phyloP scores from a whole-genome alignment of 106 monocot genomes.

The Dactylorhiza incarnata region DNA sequence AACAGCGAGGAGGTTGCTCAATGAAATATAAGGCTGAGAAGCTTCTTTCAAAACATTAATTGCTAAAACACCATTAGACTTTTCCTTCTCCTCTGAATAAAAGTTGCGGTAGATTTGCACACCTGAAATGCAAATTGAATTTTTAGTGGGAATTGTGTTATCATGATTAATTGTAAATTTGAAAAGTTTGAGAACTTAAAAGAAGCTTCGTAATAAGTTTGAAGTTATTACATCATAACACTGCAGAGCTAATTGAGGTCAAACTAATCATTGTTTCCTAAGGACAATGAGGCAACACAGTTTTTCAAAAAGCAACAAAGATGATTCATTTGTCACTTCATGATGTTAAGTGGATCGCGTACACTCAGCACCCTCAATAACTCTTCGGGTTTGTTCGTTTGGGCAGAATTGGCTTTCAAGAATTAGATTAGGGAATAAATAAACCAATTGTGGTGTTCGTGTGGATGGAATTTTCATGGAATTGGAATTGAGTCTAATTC shows the following conservation, averaged over 20 bases:
- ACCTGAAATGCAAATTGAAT: conserved; percentile 32
- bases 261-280: neutral
- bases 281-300: neutral
- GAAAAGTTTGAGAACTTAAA: neutral
- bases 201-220: neutral
- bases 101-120: conserved; percentile 77
- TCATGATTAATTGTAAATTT: neutral
- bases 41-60: conserved; percentile 61
- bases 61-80: conserved; percentile 58
- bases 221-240: neutral
- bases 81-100: conserved; percentile 81
- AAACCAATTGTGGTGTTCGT: no score
- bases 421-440: no score
- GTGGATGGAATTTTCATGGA: no score
- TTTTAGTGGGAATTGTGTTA: neutral
- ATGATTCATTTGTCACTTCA: neutral
- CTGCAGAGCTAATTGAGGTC: neutral
- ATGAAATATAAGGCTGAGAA: conserved; percentile 49
- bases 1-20: conserved; percentile 60
- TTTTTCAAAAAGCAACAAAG: neutral
- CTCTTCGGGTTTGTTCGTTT: neutral
- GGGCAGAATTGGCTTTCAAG: no score
- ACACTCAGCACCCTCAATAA: neutral
- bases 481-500: no score
- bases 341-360: neutral